phyloP scores from a whole-genome alignment of 2,329 filamentous ascomycete species.

The Alternaria sp. region DNA sequence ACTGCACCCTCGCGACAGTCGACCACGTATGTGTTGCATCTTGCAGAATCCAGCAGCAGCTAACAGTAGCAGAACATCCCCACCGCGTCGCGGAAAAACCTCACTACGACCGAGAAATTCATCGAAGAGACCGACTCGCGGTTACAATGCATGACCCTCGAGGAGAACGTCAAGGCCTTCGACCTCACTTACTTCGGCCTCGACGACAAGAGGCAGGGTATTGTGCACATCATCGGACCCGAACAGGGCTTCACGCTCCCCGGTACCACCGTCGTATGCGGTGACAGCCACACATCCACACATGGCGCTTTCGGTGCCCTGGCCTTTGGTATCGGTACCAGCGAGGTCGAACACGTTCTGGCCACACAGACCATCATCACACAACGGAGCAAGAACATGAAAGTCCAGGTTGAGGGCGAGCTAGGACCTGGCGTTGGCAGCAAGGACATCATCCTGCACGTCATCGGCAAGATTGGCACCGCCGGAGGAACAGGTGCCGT shows the following conservation, averaged over 20 bases:
- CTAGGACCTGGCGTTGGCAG: conserved; percentile 90
- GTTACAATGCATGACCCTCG: conserved; percentile 91
- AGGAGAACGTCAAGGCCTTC: conserved; percentile 97
- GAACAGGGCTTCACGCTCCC: conserved; percentile 99
- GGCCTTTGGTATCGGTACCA: conserved; percentile 96
- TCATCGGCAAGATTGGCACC: conserved; percentile 92
- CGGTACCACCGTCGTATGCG: conserved; percentile 94
- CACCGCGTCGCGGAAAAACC: conserved; percentile 85
- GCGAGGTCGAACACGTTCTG: conserved; percentile 97
- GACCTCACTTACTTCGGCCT: conserved; percentile 97
- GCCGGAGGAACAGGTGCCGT: conserved; percentile 93
- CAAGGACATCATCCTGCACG: conserved; percentile 92
- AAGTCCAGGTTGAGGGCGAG: conserved; percentile 91
- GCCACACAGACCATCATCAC: conserved; percentile 96
- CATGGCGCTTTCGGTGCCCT: conserved; percentile 95
- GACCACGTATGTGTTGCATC: conserved; percentile 77
- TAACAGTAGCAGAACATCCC: conserved; percentile 77
- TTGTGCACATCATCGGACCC: conserved; percentile 97
- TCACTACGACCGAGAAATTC: conserved; percentile 93
- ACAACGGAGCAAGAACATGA: conserved; percentile 98
- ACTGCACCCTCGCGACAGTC: conserved; percentile 95
- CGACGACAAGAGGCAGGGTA: conserved; percentile 94
- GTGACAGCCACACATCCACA: conserved; percentile 97
- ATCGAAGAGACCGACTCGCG: conserved; percentile 94
- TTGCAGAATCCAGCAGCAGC: background rate